Percentiles rank a stretch among this genome's conserved stretches.
These are phyloP conservation scores for Agrocybe chaxingu DNA, from an alignment of 768 basidiomycete genomes.

Conservation along the genomic window DNA sequence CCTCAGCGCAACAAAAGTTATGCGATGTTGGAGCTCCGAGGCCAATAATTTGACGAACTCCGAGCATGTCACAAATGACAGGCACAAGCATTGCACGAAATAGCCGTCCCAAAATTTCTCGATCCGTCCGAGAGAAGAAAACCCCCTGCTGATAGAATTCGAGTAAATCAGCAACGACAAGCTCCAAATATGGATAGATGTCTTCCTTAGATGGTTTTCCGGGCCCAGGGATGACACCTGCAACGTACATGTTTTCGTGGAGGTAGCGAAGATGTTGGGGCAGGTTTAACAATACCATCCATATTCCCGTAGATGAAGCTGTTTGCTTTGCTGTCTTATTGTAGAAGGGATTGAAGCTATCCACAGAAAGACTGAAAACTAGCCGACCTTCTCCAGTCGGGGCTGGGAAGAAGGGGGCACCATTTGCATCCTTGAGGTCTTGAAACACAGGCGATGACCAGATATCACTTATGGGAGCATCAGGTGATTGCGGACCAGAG, in stretches of 20 bases:
- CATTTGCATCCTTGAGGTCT: constrained; percentile 14
- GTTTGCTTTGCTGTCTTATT: constrained; percentile 22
- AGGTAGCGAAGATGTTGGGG: constrained; percentile 30
- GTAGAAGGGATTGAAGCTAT: constrained; percentile 26
- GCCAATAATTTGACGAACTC: constrained; percentile 23
- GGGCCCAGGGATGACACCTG: constrained; percentile 40
- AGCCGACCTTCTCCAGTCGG: constrained; percentile 16
- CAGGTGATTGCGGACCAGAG: background rate
- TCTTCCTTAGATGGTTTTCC: constrained; percentile 27
- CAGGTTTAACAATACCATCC: constrained; percentile 30
- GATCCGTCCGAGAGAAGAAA: constrained; percentile 20
- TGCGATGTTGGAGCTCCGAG: constrained; percentile 9
- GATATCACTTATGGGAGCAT: constrained; percentile 13
- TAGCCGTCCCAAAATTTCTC: constrained; percentile 19
- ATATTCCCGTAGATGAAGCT: constrained; percentile 21
- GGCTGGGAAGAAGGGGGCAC: constrained; percentile 19
- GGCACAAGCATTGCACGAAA: constrained; percentile 26
- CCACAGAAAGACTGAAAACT: constrained; percentile 21
- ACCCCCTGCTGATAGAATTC: constrained; percentile 29
- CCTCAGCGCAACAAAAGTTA: too few relatives aligned
- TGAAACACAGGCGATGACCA: constrained; percentile 16
- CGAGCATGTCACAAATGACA: constrained; percentile 32
- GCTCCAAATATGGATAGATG: constrained; percentile 30
- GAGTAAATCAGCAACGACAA: constrained; percentile 32
- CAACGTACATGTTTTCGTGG: constrained; percentile 38